Percentiles rank a stretch among this genome's conserved stretches.
Evolutionary conservation across 2,329 filamentous ascomycete genomes (phyloP).

Genomic region (Nemania bipapillata): DNA sequence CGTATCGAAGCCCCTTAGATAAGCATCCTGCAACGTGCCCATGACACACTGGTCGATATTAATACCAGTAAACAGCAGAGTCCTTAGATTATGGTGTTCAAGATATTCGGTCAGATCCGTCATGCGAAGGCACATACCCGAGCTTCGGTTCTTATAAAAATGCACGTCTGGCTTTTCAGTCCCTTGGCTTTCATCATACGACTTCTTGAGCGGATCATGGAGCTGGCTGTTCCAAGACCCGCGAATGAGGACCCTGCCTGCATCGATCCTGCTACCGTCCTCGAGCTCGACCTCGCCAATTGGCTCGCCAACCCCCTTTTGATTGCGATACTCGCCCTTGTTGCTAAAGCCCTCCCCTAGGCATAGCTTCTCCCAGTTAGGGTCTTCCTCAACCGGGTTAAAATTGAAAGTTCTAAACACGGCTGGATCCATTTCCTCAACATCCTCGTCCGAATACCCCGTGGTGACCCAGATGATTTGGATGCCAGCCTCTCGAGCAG

Average conservation of each 20-base stretch:
- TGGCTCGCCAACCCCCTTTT: not conserved
- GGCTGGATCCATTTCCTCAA: not conserved
- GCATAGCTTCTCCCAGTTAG: not conserved
- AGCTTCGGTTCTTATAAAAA: not conserved
- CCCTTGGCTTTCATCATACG: not conserved
- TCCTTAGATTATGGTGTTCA: not conserved
- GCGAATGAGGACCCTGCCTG: not conserved
- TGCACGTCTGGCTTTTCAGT: not conserved
- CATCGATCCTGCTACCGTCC: not conserved
- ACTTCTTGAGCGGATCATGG: not conserved
- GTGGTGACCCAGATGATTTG: not conserved
- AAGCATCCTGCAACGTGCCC: conserved; percentile 4
- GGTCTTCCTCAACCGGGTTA: not conserved
- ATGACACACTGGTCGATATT: conserved; percentile 14
- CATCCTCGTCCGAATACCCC: not conserved
- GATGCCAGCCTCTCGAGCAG: not conserved
- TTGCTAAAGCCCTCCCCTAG: not conserved
- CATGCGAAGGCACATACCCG: not conserved
- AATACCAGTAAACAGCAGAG: conserved; percentile 6
- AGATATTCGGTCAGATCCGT: not conserved
- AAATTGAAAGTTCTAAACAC: not conserved
- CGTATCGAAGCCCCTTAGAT: not conserved
- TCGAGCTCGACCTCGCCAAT: not conserved
- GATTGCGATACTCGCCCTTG: not conserved
- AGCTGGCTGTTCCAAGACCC: not conserved